Conservation (phyloP, 176 grass and related monocot genomes). For the Juncus effusus region DNA sequence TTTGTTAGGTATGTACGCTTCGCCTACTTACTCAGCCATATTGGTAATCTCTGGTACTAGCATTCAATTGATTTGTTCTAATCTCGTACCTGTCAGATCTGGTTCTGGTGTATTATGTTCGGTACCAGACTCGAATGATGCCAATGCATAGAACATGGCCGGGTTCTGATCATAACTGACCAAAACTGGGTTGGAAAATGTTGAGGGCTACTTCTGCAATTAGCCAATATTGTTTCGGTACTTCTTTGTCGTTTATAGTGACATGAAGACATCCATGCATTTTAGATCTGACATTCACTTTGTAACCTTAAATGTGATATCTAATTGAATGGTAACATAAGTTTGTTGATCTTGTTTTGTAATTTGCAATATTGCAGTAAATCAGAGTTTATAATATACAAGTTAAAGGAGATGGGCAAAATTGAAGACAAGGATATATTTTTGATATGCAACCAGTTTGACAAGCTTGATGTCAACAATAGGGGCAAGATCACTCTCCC, state of each 20-base stretch:
- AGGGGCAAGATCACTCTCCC: conserved; percentile 43
- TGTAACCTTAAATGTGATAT: not conserved
- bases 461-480: conserved; percentile 50
- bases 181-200: no score
- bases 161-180: no score
- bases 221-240: no score
- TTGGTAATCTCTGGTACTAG: no score
- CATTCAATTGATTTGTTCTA: no score
- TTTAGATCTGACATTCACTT: no score
- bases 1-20: conserved; percentile 27
- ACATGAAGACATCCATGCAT: no score
- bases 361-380: conserved; percentile 20
- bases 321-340: not conserved
- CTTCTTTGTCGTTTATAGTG: no score
- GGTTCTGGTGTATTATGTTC: not conserved
- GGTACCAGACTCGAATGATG: not conserved
- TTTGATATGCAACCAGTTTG: conserved; percentile 58
- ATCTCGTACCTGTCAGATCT: not conserved
- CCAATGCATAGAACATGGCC: no score
- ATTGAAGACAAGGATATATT: conserved; percentile 52
- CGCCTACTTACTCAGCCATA: no score
- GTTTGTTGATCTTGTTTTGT: not conserved
- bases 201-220: no score
- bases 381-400: conserved; percentile 59
- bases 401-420: conserved; percentile 71